These are phyloP conservation scores for Pseudopyricularia javanii DNA, from an alignment of 2,329 filamentous ascomycete species.

Conservation along the genomic window DNA sequence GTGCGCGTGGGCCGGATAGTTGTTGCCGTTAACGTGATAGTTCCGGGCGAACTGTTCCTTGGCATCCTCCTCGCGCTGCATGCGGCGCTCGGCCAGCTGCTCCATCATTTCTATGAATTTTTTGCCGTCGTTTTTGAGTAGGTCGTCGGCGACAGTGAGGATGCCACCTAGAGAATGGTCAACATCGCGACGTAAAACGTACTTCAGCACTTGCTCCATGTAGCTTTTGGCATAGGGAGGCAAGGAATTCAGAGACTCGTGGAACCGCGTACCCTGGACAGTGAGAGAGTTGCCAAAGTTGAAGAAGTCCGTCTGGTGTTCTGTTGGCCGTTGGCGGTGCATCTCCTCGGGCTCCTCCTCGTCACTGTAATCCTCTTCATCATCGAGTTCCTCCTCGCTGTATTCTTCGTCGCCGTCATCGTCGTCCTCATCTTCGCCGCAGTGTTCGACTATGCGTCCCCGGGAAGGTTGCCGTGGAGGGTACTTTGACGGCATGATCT, in stretches of 20 bases:
- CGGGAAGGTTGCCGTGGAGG: conserved; percentile 55
- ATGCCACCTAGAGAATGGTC: conserved; percentile 63
- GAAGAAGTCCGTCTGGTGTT: conserved; percentile 65
- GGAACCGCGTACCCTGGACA: conserved; percentile 56
- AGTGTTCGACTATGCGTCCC: conserved; percentile 60
- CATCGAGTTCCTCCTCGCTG: conserved; percentile 27
- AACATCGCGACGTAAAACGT: conserved; percentile 15
- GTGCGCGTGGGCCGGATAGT: conserved; percentile 53
- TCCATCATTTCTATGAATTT: conserved; percentile 99
- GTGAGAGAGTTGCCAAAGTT: conserved; percentile 96
- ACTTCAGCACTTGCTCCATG: conserved; percentile 5
- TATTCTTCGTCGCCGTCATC: conserved; percentile 44
- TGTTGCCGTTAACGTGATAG: conserved; percentile 47
- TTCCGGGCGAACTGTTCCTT: conserved; percentile 50
- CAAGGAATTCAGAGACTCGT: conserved; percentile 7
- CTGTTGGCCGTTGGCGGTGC: conserved; percentile 32
- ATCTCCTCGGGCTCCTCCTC: conserved; percentile 60
- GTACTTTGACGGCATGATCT: conserved; percentile 45
- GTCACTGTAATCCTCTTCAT: conserved; percentile 48
- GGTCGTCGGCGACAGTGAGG: conserved; percentile 93
- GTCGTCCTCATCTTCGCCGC: conserved; percentile 42
- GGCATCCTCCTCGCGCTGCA: conserved; percentile 92
- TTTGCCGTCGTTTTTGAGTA: conserved; percentile 97
- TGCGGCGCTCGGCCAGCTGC: conserved; percentile 89
- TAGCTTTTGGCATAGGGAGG: conserved; percentile 19